Conservation (phyloP, 1,284 basidiomycete genomes). For the Stygiomarasmius scandens region DNA sequence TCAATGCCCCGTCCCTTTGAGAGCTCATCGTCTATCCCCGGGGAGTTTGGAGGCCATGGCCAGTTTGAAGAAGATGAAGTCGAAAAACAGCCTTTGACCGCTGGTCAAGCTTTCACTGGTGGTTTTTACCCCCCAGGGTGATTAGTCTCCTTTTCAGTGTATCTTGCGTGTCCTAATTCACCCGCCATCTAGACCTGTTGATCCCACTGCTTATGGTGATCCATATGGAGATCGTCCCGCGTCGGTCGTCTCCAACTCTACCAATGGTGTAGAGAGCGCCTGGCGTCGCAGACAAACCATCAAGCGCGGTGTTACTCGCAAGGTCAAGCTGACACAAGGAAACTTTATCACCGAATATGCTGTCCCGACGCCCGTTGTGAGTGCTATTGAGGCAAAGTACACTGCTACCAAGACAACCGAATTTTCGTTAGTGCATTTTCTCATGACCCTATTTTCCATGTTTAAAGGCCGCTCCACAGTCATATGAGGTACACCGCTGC, state of each 20-base stretch:
- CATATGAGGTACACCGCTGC: conserved; percentile 88
- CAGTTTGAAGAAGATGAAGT: conserved; percentile 62
- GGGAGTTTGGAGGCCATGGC: conserved; percentile 50
- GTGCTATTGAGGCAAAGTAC: conserved; percentile 86
- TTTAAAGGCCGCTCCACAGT: conserved; percentile 46
- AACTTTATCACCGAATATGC: conserved; percentile 91
- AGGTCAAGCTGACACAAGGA: conserved; percentile 90
- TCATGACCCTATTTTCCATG: conserved; percentile 6
- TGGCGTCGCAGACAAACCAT: conserved; percentile 91
- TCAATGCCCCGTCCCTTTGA: conserved; percentile 43
- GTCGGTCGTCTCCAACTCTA: conserved; percentile 66
- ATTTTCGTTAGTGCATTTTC: conserved; percentile 69
- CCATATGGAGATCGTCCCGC: conserved; percentile 62
- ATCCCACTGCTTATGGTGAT: conserved; percentile 67
- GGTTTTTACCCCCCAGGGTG: conserved; percentile 76
- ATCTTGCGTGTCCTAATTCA: conserved; percentile 1
- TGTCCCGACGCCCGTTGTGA: conserved; percentile 87
- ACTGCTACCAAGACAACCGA: conserved; percentile 72
- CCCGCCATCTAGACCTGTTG: conserved; percentile 47
- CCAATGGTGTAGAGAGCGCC: conserved; percentile 70
- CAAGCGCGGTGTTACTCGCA: conserved; percentile 89
- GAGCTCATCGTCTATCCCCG: conserved; percentile 57
- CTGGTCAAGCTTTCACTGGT: conserved; percentile 52
- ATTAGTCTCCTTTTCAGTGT: conserved; percentile 28
- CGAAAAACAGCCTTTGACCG: conserved; percentile 74